phyloP scores from a whole-genome alignment of 2,329 filamentous ascomycete species.

The Thelonectria rubi region DNA sequence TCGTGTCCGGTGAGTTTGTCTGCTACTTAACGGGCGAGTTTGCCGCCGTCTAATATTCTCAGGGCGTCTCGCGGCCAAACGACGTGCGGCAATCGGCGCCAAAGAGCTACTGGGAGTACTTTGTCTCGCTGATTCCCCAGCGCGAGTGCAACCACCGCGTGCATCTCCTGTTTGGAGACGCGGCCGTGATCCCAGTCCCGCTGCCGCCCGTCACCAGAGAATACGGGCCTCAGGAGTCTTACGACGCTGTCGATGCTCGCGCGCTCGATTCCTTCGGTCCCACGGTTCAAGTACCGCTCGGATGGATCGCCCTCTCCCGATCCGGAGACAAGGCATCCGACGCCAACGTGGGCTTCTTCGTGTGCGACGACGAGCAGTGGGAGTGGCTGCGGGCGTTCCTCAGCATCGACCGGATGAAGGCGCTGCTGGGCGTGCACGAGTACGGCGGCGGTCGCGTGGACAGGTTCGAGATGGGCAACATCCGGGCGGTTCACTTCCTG shows the following conservation, averaged over 20 bases:
- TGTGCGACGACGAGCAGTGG: constrained; percentile 52
- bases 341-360: constrained; percentile 55
- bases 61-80: constrained; percentile 25
- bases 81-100: constrained; percentile 49
- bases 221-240: constrained; percentile 35
- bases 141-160: constrained; percentile 32
- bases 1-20: constrained; percentile 49
- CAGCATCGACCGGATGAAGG: constrained; percentile 48
- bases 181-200: constrained; percentile 23
- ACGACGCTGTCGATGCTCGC: constrained; percentile 31
- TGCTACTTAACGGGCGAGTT: constrained; percentile 35
- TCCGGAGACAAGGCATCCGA: constrained; percentile 51
- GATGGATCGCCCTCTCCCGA: constrained; percentile 38
- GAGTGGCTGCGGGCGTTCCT: constrained; percentile 53
- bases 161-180: constrained; percentile 31
- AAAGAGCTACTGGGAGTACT: constrained; percentile 28
- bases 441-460: constrained; percentile 49
- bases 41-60: not conserved
- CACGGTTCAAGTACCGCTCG: constrained; percentile 35
- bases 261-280: constrained; percentile 28
- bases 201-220: constrained; percentile 30
- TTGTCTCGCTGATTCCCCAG: constrained; percentile 38
- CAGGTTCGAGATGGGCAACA: constrained; percentile 40
- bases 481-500: constrained; percentile 25
- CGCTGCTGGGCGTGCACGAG: constrained; percentile 44